Evolutionary conservation across 2,329 filamentous ascomycete species (phyloP).

Genomic region (Trichoderma koningii): DNA sequence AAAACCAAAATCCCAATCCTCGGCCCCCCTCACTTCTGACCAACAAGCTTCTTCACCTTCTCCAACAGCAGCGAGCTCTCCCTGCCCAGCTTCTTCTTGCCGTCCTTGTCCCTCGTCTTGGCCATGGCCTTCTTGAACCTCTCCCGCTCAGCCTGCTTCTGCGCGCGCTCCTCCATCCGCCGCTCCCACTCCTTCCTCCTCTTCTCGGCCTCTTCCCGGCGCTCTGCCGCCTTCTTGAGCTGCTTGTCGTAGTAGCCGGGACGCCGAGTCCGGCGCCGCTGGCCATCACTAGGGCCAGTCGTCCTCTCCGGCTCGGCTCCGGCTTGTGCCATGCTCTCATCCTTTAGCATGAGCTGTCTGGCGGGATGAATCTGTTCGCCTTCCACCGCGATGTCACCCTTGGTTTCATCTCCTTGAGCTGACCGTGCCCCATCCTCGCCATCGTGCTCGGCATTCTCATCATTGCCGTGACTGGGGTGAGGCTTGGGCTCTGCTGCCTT

Average conservation of each 20-base stretch:
- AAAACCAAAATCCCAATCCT: neutral
- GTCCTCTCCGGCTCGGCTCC: conserved; percentile 29
- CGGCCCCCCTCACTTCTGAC: conserved; percentile 36
- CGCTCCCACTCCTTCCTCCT: conserved; percentile 47
- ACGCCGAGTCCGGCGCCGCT: conserved; percentile 41
- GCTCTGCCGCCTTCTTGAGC: conserved; percentile 49
- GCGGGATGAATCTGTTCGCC: conserved; percentile 42
- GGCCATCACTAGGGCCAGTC: conserved; percentile 36
- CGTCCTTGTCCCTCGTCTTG: conserved; percentile 72
- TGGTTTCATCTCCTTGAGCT: conserved; percentile 29
- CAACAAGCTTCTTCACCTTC: conserved; percentile 73
- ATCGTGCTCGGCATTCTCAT: conserved; percentile 1
- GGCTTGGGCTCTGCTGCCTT: conserved; percentile 33
- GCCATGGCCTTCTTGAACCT: conserved; percentile 68
- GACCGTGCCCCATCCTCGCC: conserved; percentile 27
- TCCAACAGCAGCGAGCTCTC: conserved; percentile 78
- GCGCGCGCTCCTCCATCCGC: conserved; percentile 64
- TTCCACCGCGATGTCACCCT: conserved; percentile 32
- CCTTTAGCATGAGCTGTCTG: conserved; percentile 45
- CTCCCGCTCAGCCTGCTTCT: conserved; percentile 65
- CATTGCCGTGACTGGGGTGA: conserved; percentile 10
- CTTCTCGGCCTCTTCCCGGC: conserved; percentile 47
- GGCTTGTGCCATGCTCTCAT: conserved; percentile 42
- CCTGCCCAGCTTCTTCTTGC: conserved; percentile 76
- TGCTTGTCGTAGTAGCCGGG: conserved; percentile 69